Evolutionary conservation across 2,329 filamentous ascomycete genomes (phyloP).

Genomic region (Phialophora macrospora): DNA sequence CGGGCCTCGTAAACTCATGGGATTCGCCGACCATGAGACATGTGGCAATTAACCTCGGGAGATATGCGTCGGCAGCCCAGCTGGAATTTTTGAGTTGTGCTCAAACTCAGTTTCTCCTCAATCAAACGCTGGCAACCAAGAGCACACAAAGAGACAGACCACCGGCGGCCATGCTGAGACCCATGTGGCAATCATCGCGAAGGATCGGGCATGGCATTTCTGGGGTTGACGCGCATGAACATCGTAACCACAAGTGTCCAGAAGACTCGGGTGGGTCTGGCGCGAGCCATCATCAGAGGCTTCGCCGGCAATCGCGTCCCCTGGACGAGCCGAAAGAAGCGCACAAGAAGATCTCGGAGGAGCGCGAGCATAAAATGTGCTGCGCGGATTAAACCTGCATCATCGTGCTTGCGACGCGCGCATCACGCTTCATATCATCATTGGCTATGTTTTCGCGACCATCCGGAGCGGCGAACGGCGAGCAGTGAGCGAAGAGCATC

Average conservation of each 20-base stretch:
- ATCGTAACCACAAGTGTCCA: background rate
- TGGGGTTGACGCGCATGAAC: slow-evolving; percentile 13
- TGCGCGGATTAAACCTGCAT: background rate
- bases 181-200: slow-evolving; percentile 9
- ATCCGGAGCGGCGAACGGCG: background rate
- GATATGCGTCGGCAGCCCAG: background rate
- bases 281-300: slow-evolving; percentile 7
- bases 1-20: background rate
- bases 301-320: slow-evolving; percentile 9
- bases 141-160: background rate
- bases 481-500: background rate
- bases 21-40: background rate
- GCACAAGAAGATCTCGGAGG: slow-evolving; percentile 4
- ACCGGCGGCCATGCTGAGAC: background rate
- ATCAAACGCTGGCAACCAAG: background rate
- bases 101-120: background rate
- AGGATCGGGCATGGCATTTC: slow-evolving; percentile 9
- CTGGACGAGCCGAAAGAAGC: slow-evolving; percentile 15
- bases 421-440: background rate
- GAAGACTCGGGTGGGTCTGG: background rate
- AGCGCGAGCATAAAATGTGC: background rate
- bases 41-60: background rate
- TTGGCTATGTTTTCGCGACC: background rate
- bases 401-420: background rate
- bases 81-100: background rate